Evolutionary conservation across 345 rosid genomes (phyloP), one percentile per base, ranked within the genome.

Genomic region (Aquilaria sinensis): DNA sequence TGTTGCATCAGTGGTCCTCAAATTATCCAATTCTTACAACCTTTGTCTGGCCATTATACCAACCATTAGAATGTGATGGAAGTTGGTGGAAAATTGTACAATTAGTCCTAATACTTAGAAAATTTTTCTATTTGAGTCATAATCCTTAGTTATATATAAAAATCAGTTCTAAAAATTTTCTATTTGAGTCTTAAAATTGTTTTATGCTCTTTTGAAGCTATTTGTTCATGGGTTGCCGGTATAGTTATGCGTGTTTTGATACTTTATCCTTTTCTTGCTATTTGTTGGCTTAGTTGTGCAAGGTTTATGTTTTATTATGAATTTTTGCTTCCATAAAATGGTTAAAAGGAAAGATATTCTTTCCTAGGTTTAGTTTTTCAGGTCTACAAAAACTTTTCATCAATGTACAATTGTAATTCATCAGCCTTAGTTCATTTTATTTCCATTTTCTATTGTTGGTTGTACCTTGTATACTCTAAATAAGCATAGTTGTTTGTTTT

Each of bases 221-320:
- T 61, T 30, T 8, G 2, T 58, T 11, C 45, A 34, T 65, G 70
- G 70, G 70, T 45, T 58, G 15, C 56, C 57, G 58, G 70, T 57
- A 57, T 34, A 58, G 58, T 16, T 66, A 5, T 45, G 2, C 37
- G 6, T 53, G 12, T 4, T 64, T 53, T 1, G 52, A 51, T 34
- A 29, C 29, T 63, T 6, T 52, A 3, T 51, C 12, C 31, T 23
- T 48, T 23, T 31, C 34, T 8, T 14, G 0, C 14, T 57, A 31
- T 13, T 10, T 13, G 32, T 32, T 52, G 33, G 67, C 29, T 54
- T 12, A 55, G 30, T 31, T 54, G 53, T 37, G 31, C 48, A 0
- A 41, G 16, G 8, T 12, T 13, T 48, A 45, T 47, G 10, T 15
- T 61, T 61, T 9, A 5, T 34, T 52, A 13, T 11, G 33, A 12